Evolutionary conservation across 2,329 filamentous ascomycete species (phyloP), one percentile per base, ranked within the genome.

Genomic region (Hypoxylon sp.): DNA sequence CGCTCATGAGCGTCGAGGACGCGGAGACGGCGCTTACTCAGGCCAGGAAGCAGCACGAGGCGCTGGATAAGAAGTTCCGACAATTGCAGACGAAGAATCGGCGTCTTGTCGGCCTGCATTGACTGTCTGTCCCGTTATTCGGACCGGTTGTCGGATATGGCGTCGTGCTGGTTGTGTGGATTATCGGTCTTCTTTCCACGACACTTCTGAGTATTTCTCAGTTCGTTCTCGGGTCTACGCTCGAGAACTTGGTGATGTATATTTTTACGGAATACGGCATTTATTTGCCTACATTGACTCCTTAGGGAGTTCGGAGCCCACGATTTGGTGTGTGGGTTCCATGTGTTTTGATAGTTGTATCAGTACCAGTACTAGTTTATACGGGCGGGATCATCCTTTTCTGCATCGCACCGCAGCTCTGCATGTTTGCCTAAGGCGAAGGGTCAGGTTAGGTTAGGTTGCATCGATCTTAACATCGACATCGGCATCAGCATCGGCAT

Each of bases 1-100:
- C 85, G 4, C 79, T 89, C 6, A 86, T 91, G 83, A 87, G 82
- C 51, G 82, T 90, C 1, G 85, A 90, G 68, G 90, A 91, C 65
- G 86, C 89, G 1, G 90, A 92, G 79, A 80, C 80, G 61, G 86
- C 86, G 49, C 80, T 87, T 46, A 72, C 76, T 2, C 69, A 73
- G 46, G 71, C 75, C 38, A 77, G 76, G 68, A 79, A 79, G 65
- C 75, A 77, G 60, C 77, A 79, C 38, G 77, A 79, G 17, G 70
- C 69, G 17, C 74, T 77, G 2, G 76, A 78, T 64, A 79, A 78
- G 71, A 78, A 77, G 57, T 74, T 79, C 55, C 74, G 74, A 14
- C 75, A 77, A 65, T 63, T 76, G 2, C 75, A 76, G 67, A 63
- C 71, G 0, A 76, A 74, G 63, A 76, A 78, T 51, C 73, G 77